Base-by-base conservation (phyloP, 352 stramenopile species). In the Phytophthora crassamura region DNA sequence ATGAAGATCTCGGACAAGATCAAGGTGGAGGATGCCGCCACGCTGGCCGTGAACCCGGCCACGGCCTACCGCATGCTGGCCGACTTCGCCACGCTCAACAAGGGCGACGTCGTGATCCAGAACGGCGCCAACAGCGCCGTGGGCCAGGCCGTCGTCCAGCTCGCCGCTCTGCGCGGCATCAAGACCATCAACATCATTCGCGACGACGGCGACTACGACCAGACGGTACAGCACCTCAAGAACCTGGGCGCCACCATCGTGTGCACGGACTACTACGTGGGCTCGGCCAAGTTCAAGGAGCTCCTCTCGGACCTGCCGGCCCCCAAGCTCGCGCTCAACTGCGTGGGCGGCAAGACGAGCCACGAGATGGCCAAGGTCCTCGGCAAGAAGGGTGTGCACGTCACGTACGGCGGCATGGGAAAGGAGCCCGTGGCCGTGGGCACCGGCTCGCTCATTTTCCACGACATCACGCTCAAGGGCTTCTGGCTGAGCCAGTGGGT, bases 181-280 rank as follows among this genome's bases (percentile, higher is more conserved):
- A 88, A 95, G 75, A 97, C 89, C 47, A 92, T 97, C 66, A 97
- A 97, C 71, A 78, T 97, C 28, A 78, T 97, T 43, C 82, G 87
- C 39, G 80, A 94, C 64, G 82, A 94, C 53, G 88, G 77, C 43
- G 82, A 91, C 64, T 95, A 94, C 67, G 84, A 89, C 54, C 57
- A 81, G 38, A 88, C 79, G 30, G 82, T 92, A 71, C 59, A 91
- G 45, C 82, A 90, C 74, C 69, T 94, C 35, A 93, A 95, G 82
- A 78, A 60, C 54, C 72, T 97, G 32, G 89, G 89, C 45, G 89
- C 79, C 34, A 89, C 78, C 16, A 69, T 96, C 58, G 85, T 97
- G 50, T 81, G 74, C 63, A 86, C 82, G 43, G 69, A 78, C 49
- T 76, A 92, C 68, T 94, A 96, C 70, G 39, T 84, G 20, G 83